Evolutionary conservation across 306 rosid genomes (phyloP), one percentile per base, ranked within the genome.

Genomic region (Cotoneaster glaucophyllus): DNA sequence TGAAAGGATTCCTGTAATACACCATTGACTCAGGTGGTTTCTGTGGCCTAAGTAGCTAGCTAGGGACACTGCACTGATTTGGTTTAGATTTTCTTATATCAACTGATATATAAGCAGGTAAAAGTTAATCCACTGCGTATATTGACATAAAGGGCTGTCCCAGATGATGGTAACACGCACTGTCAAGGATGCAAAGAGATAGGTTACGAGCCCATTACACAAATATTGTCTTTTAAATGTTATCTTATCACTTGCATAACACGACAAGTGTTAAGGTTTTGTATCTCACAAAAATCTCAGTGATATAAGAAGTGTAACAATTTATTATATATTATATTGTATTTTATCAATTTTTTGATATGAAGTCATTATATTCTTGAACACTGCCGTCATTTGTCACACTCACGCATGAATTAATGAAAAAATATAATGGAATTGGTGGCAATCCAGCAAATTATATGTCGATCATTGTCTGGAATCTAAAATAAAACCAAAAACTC

Each of bases 361-460:
- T 15, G 12, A 41, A 48, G 6, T 48, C 0, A 6, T 15, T 48
- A 15, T 15, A 15, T 48, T 48, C 18, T 48, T 18, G 7, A 63
- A 29, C 24, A 17, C 12, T 3, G 2, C 18, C 6, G 5, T 2
- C 12, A 29, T 63, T 63, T 63, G 13, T 8, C 22, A 10, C 2
- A 4, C 37, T 8, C 22, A 10, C 2, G 11, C 37, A 61, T 61
- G 14, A 64, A 64, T 31, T 62, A 22, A 32, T 32, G 24, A 15
- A 17, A 44, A 39, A 37, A 32, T n/a, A 32, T 28, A 19, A 66
- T 58, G 58, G 62, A 11, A 26, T 57, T 73, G 77, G 70, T 53
- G 61, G 69, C 77, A 44, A 22, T 62, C 77, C 61, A 74, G 62
- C n/a, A 69, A 74, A 73, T 28, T 19, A 74, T 50, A 17, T 50